Evolutionary conservation across 2,329 filamentous ascomycete species (phyloP).

Genomic region (Huntiella savannae): DNA sequence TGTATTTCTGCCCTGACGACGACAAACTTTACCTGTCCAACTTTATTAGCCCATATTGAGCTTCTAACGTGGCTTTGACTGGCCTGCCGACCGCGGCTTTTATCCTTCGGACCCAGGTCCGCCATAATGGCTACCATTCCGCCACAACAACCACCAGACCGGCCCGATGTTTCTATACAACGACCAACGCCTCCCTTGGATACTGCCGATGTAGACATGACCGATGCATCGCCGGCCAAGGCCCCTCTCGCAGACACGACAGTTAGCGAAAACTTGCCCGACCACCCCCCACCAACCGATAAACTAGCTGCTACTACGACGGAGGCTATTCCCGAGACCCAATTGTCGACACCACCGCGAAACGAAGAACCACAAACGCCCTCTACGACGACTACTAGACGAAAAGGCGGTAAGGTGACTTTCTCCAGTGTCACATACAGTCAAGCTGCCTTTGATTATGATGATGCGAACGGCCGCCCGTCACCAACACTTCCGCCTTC

Average conservation of each 20-base stretch:
- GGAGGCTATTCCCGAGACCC: neutral
- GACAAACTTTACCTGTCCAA: no score
- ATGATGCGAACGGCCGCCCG: slow-evolving; percentile 18
- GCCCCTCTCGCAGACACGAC: neutral
- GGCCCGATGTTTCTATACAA: no score
- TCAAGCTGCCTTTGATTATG: slow-evolving; percentile 31
- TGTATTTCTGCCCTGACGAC: no score
- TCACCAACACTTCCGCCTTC: slow-evolving; percentile 9
- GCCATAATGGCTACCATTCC: no score
- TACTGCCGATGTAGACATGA: no score
- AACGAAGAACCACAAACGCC: slow-evolving; percentile 25
- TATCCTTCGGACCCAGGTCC: no score
- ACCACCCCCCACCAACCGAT: neutral
- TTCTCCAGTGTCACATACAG: slow-evolving; percentile 39
- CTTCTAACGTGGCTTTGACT: no score
- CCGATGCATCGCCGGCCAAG: neutral
- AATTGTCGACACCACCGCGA: slow-evolving; percentile 33
- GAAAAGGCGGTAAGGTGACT: slow-evolving; percentile 33
- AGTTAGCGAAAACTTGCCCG: neutral
- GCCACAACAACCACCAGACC: no score
- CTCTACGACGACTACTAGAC: slow-evolving; percentile 24
- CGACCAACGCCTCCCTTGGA: no score
- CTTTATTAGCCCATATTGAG: no score
- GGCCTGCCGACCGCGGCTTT: no score
- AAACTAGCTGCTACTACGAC: neutral